These are phyloP conservation scores for Geranium incanum DNA, from an alignment of 441 rosid genomes.

Conservation along the genomic window DNA sequence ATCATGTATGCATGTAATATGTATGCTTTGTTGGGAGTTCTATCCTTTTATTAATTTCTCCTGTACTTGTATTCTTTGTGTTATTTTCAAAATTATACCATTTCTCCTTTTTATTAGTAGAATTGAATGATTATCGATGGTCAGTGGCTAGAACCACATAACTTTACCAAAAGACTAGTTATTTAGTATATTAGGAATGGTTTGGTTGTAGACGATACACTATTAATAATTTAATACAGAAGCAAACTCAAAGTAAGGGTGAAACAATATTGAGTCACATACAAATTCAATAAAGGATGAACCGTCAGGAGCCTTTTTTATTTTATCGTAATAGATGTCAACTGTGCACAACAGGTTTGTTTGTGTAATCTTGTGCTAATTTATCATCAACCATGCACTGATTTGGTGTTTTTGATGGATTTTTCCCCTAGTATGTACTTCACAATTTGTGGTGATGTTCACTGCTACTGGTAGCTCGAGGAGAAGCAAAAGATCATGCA, in stretches of 20 bases:
- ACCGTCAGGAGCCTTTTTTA: background rate
- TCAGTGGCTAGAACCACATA: background rate
- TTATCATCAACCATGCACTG: slow-evolving; percentile 11
- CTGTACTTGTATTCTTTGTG: background rate
- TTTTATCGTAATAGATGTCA: background rate
- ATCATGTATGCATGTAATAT: background rate
- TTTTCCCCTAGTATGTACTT: slow-evolving; percentile 54
- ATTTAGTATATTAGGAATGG: slow-evolving; percentile 1
- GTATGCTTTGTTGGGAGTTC: background rate
- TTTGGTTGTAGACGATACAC: background rate
- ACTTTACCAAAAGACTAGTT: background rate
- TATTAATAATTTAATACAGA: background rate
- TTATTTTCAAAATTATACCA: background rate
- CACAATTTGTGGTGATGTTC: slow-evolving; percentile 89
- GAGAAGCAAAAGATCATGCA: slow-evolving; percentile 43
- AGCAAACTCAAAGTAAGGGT: background rate
- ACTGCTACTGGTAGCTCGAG: slow-evolving; percentile 39
- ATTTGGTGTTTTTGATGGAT: slow-evolving; percentile 23
- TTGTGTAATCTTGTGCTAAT: background rate
- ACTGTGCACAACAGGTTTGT: background rate
- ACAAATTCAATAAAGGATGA: background rate
- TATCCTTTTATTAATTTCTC: background rate
- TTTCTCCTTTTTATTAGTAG: background rate
- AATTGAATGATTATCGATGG: background rate
- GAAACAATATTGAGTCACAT: background rate